phyloP scores from a whole-genome alignment of 192 early-diverging fungal genomes.

The Entophlyctis luteolus region DNA sequence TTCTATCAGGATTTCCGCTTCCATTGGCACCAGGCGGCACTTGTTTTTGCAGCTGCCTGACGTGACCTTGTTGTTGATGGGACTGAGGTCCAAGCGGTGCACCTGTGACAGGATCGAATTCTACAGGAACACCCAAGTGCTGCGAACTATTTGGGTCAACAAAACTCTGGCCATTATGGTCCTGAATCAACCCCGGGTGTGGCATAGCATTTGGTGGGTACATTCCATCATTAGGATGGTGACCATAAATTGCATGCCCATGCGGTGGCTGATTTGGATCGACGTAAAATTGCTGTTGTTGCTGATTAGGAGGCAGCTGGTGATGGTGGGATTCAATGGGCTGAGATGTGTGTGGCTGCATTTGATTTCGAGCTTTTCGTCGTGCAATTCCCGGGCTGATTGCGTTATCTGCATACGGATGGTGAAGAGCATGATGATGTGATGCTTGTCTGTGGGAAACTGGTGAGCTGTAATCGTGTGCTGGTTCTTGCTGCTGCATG shows the following conservation, averaged over 20 bases:
- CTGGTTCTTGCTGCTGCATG: not conserved
- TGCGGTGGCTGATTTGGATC: slow-evolving; percentile 1
- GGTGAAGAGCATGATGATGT: not conserved
- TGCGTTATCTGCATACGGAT: slow-evolving; percentile 4
- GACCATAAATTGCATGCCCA: not conserved
- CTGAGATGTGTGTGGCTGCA: not conserved
- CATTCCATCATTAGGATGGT: not conserved
- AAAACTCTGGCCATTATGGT: not conserved
- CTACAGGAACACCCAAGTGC: not conserved
- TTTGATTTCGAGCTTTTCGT: not conserved
- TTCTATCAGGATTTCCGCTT: not conserved
- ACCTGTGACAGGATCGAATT: slow-evolving; percentile 19
- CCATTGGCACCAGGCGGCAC: not conserved
- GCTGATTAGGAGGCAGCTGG: not conserved
- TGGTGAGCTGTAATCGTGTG: not conserved
- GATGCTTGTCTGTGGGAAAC: slow-evolving; percentile 9
- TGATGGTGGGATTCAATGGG: not conserved
- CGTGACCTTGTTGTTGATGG: not conserved
- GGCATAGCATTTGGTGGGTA: not conserved
- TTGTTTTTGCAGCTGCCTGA: too few species aligned
- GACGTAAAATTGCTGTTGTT: slow-evolving; percentile 4
- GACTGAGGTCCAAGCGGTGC: slow-evolving; percentile 1
- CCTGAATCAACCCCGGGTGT: not conserved
- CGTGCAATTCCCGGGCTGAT: not conserved
- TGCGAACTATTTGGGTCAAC: not conserved